Percentiles rank a stretch among this genome's conserved stretches.
Conservation (phyloP, 192 early-diverging fungal genomes). For the Umbelopsis isabellina region DNA sequence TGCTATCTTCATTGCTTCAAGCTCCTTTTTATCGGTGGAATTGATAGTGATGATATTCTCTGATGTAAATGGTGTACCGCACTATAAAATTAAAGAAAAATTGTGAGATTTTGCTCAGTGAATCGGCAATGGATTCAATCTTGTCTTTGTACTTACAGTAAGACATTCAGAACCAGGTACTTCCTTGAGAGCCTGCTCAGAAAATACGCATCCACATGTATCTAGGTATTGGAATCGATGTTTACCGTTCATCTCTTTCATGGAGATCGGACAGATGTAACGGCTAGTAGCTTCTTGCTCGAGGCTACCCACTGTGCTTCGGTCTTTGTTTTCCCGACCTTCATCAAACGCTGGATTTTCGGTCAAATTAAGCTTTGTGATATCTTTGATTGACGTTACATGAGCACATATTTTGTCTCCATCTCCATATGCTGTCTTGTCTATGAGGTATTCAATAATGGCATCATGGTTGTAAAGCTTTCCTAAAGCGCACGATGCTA, state of each 20-base stretch:
- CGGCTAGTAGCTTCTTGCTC: constrained; percentile 55
- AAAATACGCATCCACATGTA: constrained; percentile 80
- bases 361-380: constrained; percentile 67
- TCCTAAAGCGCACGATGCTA: constrained; percentile 73
- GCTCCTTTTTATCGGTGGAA: constrained; percentile 59
- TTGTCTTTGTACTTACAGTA: constrained; percentile 40
- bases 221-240: constrained; percentile 63
- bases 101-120: not conserved
- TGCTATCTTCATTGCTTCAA: constrained; percentile 57
- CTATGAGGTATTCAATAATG: constrained; percentile 75
- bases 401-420: constrained; percentile 77
- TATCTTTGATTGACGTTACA: constrained; percentile 74
- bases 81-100: constrained; percentile 45
- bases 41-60: constrained; percentile 74
- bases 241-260: constrained; percentile 88
- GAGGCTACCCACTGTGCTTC: constrained; percentile 51
- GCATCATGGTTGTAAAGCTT: constrained; percentile 86
- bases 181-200: constrained; percentile 76
- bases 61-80: constrained; percentile 59
- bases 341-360: constrained; percentile 65
- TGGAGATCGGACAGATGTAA: constrained; percentile 80
- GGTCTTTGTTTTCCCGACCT: constrained; percentile 32
- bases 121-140: not conserved
- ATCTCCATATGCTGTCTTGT: constrained; percentile 73
- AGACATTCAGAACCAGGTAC: constrained; percentile 66